These are phyloP conservation scores for Mortierella antarctica DNA, from an alignment of 192 early-diverging fungal species.

Conservation along the genomic window DNA sequence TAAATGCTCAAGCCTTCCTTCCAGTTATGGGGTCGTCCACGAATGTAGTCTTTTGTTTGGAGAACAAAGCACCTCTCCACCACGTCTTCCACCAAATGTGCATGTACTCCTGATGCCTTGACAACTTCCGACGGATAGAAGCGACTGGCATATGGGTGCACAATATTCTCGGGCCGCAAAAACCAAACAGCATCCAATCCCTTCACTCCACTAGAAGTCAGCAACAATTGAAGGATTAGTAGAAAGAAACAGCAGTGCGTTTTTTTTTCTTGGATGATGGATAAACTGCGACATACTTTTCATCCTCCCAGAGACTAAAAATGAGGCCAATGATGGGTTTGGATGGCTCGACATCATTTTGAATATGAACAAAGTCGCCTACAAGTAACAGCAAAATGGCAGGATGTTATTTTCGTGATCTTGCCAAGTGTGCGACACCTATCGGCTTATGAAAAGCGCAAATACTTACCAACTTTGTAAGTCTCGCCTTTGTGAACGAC, in stretches of 20 bases:
- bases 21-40: conserved; percentile 60
- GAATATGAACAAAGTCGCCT: conserved; percentile 76
- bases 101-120: conserved; percentile 66
- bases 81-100: conserved; percentile 64
- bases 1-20: conserved; percentile 65
- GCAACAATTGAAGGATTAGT: too few relatives aligned
- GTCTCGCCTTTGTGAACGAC: conserved; percentile 13
- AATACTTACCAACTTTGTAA: conserved; percentile 1
- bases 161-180: conserved; percentile 74
- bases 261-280: too few relatives aligned
- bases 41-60: conserved; percentile 65
- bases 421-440: too few relatives aligned
- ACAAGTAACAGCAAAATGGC: not conserved
- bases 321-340: conserved; percentile 75
- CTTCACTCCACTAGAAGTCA: conserved; percentile 6
- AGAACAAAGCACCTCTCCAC: conserved; percentile 72
- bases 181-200: conserved; percentile 70
- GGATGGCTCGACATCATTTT: conserved; percentile 62
- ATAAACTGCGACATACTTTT: not conserved
- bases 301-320: conserved; percentile 59
- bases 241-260: too few relatives aligned
- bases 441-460: too few relatives aligned
- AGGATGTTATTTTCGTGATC: too few relatives aligned
- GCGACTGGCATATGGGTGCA: conserved; percentile 61
- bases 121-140: conserved; percentile 78